Conservation (phyloP, 257 asterid species). For the Primulina huaijiensis region DNA sequence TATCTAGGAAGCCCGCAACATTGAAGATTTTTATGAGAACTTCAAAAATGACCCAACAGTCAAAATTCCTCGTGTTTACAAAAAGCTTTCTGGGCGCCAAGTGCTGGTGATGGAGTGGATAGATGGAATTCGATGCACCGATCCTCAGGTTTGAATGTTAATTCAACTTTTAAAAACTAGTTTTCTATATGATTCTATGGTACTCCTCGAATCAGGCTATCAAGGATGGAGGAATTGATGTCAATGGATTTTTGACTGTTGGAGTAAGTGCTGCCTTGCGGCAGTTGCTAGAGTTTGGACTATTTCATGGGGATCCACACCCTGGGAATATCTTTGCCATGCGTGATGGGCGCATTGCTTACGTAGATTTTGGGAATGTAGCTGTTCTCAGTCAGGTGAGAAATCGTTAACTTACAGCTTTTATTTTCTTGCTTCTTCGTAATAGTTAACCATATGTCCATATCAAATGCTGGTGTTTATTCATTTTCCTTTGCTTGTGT, state of each 20-base stretch:
- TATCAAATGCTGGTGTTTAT: conserved; percentile 1
- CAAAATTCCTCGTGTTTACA: conserved; percentile 88
- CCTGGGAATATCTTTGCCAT: conserved; percentile 98
- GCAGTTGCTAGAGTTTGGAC: conserved; percentile 94
- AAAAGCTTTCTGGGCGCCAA: conserved; percentile 80
- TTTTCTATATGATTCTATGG: conserved; percentile 24
- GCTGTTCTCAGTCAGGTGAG: conserved; percentile 98
- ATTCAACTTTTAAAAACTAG: conserved; percentile 16
- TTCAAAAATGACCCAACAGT: conserved; percentile 93
- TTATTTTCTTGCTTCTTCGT: conserved; percentile 4
- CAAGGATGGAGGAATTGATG: conserved; percentile 79
- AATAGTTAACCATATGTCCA: conserved; percentile 1
- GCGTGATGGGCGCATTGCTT: conserved; percentile 99
- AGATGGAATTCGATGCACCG: conserved; percentile 98
- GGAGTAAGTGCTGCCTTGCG: conserved; percentile 98
- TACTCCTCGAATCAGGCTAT: conserved; percentile 62
- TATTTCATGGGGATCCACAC: conserved; percentile 99
- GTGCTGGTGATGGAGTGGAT: conserved; percentile 99
- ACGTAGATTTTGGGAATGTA: conserved; percentile 97
- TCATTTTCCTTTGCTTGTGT: not conserved
- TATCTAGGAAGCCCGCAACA: conserved; percentile 89
- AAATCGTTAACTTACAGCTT: not conserved
- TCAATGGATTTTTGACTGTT: conserved; percentile 84
- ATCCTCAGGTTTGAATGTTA: conserved; percentile 70
- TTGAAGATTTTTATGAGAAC: conserved; percentile 96